A percentile compares a stretch with the other conserved stretches of the same genome.
These are phyloP conservation scores for Venturia pyrina DNA, from an alignment of 2,329 filamentous ascomycete genomes.

Conservation along the genomic window DNA sequence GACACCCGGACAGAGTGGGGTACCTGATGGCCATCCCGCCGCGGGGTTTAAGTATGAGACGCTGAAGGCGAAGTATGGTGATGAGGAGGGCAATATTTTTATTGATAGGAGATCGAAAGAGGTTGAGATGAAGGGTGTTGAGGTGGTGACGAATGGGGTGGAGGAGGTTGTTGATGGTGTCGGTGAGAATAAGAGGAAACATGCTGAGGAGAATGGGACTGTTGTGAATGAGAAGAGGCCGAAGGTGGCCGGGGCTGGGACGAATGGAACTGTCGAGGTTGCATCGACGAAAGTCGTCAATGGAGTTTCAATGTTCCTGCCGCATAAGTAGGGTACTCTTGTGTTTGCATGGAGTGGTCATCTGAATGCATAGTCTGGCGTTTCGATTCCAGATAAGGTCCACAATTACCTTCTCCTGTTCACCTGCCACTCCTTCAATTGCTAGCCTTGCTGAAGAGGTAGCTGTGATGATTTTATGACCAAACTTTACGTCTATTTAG, in stretches of 20 bases:
- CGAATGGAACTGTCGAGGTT: background rate
- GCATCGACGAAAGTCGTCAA: background rate
- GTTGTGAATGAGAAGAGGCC: background rate
- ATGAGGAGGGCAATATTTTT: background rate
- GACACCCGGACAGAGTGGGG: slow-evolving; percentile 34
- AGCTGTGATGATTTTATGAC: too few relatives aligned
- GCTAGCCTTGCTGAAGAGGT: too few relatives aligned
- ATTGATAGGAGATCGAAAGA: background rate
- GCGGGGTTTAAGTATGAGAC: slow-evolving; percentile 25
- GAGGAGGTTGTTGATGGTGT: background rate
- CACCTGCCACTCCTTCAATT: too few relatives aligned
- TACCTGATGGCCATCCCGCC: slow-evolving; percentile 37
- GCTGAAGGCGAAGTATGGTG: background rate
- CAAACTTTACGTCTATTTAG: too few relatives aligned
- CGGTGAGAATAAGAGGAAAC: background rate
- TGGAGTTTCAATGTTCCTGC: background rate
- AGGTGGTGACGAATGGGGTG: background rate
- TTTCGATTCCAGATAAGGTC: too few relatives aligned
- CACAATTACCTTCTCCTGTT: too few relatives aligned
- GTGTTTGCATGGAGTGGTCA: too few relatives aligned
- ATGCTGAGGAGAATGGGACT: background rate
- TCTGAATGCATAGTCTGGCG: too few relatives aligned
- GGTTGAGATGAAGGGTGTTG: background rate
- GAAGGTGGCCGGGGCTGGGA: background rate
- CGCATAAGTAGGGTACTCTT: background rate